Conservation (phyloP, 192 early-diverging fungal genomes). For the Funneliformis geosporum region DNA sequence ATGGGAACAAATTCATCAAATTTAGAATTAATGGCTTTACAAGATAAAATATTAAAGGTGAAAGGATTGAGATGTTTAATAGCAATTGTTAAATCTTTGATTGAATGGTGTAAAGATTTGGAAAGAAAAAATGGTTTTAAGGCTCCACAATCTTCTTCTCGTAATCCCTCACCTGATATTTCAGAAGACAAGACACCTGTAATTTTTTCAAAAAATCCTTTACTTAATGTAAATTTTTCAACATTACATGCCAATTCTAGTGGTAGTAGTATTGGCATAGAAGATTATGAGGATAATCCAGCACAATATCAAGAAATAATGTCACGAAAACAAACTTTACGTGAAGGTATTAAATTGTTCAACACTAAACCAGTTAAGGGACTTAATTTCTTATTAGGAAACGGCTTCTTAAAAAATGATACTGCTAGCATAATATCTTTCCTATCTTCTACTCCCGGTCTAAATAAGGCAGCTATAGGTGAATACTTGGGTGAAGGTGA, state of each 20-base stretch:
- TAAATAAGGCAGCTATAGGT: conserved; percentile 87
- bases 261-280: conserved; percentile 37
- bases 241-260: conserved; percentile 41
- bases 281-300: conserved; percentile 75
- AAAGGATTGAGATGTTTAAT: conserved; percentile 61
- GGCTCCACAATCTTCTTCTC: not conserved
- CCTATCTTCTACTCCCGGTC: conserved; percentile 69
- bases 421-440: conserved; percentile 76
- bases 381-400: conserved; percentile 74
- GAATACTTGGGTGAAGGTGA: conserved; percentile 93
- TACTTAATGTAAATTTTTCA: conserved; percentile 39
- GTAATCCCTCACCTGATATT: conserved; percentile 1
- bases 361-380: conserved; percentile 88
- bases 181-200: conserved; percentile 36
- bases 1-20: conserved; percentile 39
- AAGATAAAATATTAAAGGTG: conserved; percentile 45
- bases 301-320: conserved; percentile 80
- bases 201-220: conserved; percentile 49
- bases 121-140: conserved; percentile 27
- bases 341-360: conserved; percentile 76
- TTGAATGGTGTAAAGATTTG: conserved; percentile 64
- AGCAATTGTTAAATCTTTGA: conserved; percentile 64
- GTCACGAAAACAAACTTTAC: conserved; percentile 80
- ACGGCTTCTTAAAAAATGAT: conserved; percentile 72
- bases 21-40: conserved; percentile 42